phyloP scores from a whole-genome alignment of 1,139 yeast genomes.

The Suhomyces wounanorum region DNA sequence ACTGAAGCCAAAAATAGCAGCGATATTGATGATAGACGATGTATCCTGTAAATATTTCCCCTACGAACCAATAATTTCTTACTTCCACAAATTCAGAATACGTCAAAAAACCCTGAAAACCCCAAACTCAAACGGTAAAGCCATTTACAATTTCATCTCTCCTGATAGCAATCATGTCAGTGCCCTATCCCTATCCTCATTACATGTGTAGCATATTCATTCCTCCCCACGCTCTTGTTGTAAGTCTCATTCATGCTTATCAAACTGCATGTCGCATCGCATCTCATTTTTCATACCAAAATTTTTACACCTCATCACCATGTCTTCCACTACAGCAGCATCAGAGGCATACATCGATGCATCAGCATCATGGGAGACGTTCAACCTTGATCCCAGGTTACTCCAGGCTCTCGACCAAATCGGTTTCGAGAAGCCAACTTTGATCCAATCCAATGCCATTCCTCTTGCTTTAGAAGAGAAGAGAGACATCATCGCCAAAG shows the following conservation, averaged over 20 bases:
- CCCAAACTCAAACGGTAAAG: no score
- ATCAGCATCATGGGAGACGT: slow-evolving; percentile 66
- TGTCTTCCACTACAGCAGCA: slow-evolving; percentile 39
- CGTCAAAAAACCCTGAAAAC: no score
- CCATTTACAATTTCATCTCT: no score
- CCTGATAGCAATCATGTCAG: no score
- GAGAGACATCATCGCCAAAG: slow-evolving; percentile 84
- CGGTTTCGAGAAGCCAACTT: slow-evolving; percentile 84
- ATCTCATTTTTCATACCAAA: slow-evolving; percentile 12
- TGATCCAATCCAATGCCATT: slow-evolving; percentile 88
- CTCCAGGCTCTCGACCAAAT: slow-evolving; percentile 80
- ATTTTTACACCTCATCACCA: slow-evolving; percentile 5
- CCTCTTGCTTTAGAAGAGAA: slow-evolving; percentile 87
- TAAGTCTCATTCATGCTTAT: neutral
- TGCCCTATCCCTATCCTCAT: no score
- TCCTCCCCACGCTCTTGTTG: no score
- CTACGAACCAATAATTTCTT: no score
- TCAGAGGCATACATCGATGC: slow-evolving; percentile 71
- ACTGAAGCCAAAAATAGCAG: no score
- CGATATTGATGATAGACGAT: no score
- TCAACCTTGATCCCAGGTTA: slow-evolving; percentile 77
- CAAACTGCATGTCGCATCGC: slow-evolving; percentile 13
- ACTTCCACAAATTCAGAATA: no score
- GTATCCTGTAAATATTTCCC: no score
- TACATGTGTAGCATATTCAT: no score